These are phyloP conservation scores for Prunella vulgaris DNA, from an alignment of 257 asterid genomes.

Conservation along the genomic window DNA sequence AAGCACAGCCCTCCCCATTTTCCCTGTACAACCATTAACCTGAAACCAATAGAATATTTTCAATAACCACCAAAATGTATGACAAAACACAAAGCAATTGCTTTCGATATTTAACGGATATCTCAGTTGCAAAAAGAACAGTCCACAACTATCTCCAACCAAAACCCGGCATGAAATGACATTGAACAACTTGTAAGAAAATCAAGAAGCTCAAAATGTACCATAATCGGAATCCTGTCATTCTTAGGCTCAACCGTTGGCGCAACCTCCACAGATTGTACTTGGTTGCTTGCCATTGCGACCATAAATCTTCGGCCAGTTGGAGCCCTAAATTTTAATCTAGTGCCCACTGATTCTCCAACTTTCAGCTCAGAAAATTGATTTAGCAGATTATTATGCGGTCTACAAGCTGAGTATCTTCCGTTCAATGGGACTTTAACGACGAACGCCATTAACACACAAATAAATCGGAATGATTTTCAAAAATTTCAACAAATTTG, in stretches of 20 bases:
- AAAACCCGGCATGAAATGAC: slow-evolving; percentile 2
- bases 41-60: slow-evolving; percentile 20
- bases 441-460: slow-evolving; percentile 32
- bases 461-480: neutral
- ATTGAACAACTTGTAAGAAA: neutral
- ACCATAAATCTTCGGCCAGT: slow-evolving; percentile 23
- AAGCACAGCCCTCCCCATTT: slow-evolving; percentile 93
- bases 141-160: neutral
- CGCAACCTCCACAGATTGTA: slow-evolving; percentile 23
- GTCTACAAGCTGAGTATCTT: slow-evolving; percentile 16
- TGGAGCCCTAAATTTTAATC: slow-evolving; percentile 13
- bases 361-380: slow-evolving; percentile 18
- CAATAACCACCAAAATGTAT: neutral
- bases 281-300: slow-evolving; percentile 26
- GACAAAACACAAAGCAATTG: neutral
- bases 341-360: neutral
- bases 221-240: slow-evolving; percentile 47
- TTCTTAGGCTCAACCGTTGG: slow-evolving; percentile 16
- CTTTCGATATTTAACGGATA: neutral
- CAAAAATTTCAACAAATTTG: neutral
- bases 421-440: slow-evolving; percentile 28
- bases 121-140: neutral
- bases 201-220: slow-evolving; percentile 13
- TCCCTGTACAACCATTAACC: slow-evolving; percentile 92
- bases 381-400: slow-evolving; percentile 18